Evolutionary conservation across 768 basidiomycete species (phyloP).

Genomic region (Tylopilus sp.): DNA sequence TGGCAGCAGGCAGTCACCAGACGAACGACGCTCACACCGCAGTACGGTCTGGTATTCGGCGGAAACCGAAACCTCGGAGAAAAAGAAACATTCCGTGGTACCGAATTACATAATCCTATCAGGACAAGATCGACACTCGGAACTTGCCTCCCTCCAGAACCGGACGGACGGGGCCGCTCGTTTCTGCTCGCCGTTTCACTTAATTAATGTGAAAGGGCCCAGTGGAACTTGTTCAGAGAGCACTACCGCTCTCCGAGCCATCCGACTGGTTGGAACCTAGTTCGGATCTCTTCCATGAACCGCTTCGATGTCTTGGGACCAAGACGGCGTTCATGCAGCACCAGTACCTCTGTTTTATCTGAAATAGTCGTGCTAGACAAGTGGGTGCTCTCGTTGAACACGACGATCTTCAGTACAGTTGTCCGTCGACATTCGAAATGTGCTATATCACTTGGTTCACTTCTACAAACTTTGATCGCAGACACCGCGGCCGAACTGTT

Average conservation of each 20-base stretch:
- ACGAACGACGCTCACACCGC: conserved; percentile 4
- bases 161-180: neutral
- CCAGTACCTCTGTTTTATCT: no score
- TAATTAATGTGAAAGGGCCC: conserved; percentile 9
- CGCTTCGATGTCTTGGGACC: conserved; percentile 10
- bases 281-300: neutral
- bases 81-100: conserved; percentile 8
- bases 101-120: conserved; percentile 20
- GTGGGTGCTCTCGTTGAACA: neutral
- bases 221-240: no score
- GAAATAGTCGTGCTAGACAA: no score
- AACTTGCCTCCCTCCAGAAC: neutral
- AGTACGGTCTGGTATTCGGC: conserved; percentile 8
- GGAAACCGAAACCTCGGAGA: conserved; percentile 13
- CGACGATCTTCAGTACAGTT: no score
- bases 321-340: conserved; percentile 21
- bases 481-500: neutral
- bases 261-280: neutral
- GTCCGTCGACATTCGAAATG: neutral
- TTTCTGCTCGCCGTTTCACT: neutral
- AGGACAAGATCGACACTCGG: conserved; percentile 25
- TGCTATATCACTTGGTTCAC: neutral
- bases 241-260: no score
- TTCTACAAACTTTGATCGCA: neutral
- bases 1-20: neutral